Evolutionary conservation across 2,329 filamentous ascomycete species (phyloP).

Genomic region (Fusarium sacchari): DNA sequence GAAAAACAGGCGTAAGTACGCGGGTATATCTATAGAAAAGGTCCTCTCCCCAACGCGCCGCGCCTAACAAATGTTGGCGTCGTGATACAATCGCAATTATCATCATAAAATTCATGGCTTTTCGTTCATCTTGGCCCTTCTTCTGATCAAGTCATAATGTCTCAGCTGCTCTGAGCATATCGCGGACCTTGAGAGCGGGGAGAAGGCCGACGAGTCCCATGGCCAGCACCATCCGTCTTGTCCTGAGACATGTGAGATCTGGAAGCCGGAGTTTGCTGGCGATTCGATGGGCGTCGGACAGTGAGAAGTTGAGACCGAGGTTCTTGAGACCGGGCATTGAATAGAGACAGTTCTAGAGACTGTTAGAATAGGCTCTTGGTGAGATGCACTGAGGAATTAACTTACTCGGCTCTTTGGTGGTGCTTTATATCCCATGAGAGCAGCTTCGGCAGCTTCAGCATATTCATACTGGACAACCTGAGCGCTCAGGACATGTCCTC

Average conservation of each 20-base stretch:
- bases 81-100: constrained; percentile 34
- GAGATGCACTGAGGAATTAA: not conserved
- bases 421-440: constrained; percentile 2
- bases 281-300: constrained; percentile 28
- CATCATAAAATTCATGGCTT: constrained; percentile 14
- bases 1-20: constrained; percentile 32
- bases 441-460: constrained; percentile 19
- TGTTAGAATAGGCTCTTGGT: constrained; percentile 1
- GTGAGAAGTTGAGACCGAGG: constrained; percentile 36
- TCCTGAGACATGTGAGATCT: constrained; percentile 42
- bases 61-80: constrained; percentile 2
- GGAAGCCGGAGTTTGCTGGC: constrained; percentile 37
- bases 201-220: constrained; percentile 47
- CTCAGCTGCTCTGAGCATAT: constrained; percentile 27
- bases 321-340: constrained; percentile 29
- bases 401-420: constrained; percentile 30
- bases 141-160: constrained; percentile 40
- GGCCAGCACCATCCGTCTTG: constrained; percentile 44
- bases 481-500: constrained; percentile 46
- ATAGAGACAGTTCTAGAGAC: constrained; percentile 27
- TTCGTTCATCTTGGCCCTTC: not conserved
- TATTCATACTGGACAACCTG: constrained; percentile 42
- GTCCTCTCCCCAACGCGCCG: constrained; percentile 36
- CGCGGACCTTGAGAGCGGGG: constrained; percentile 37
- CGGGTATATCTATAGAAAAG: constrained; percentile 43